These are phyloP conservation scores for Streptanthus diversifolius DNA, from an alignment of 345 rosid species.

Conservation along the genomic window DNA sequence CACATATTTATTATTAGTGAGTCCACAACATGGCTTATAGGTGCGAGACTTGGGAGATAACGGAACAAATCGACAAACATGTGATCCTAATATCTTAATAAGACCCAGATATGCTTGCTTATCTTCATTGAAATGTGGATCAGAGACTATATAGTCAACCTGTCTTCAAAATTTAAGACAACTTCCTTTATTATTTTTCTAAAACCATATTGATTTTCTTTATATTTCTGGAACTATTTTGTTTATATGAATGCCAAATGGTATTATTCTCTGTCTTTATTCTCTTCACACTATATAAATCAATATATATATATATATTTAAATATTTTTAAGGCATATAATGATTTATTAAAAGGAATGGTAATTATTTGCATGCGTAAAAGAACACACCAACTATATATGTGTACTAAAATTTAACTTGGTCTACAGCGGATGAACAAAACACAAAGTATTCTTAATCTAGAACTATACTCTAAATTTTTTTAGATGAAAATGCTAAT, in stretches of 20 bases:
- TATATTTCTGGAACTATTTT: neutral
- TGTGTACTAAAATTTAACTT: too few species aligned
- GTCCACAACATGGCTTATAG: slow-evolving; percentile 4
- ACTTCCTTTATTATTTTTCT: slow-evolving; percentile 4
- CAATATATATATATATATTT: too few species aligned
- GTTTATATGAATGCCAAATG: slow-evolving; percentile 4
- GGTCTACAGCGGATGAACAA: too few species aligned
- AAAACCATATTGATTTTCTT: neutral
- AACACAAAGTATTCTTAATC: too few species aligned
- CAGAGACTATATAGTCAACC: slow-evolving; percentile 15
- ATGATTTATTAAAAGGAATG: neutral
- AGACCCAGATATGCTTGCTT: slow-evolving; percentile 11
- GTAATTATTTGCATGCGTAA: neutral
- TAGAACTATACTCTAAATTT: too few species aligned
- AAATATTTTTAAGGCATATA: neutral
- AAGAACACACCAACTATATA: neutral
- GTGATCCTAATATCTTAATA: slow-evolving; percentile 19
- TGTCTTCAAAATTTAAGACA: slow-evolving; percentile 13
- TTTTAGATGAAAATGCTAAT: too few species aligned
- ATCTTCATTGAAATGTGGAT: slow-evolving; percentile 14
- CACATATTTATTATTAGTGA: slow-evolving; percentile 7
- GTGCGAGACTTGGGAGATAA: neutral
- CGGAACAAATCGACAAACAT: slow-evolving; percentile 12
- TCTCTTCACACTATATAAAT: slow-evolving; percentile 18
- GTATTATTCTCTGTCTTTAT: neutral